Conservation (phyloP, 352 stramenopile species). For the Phytopythium montanum region DNA sequence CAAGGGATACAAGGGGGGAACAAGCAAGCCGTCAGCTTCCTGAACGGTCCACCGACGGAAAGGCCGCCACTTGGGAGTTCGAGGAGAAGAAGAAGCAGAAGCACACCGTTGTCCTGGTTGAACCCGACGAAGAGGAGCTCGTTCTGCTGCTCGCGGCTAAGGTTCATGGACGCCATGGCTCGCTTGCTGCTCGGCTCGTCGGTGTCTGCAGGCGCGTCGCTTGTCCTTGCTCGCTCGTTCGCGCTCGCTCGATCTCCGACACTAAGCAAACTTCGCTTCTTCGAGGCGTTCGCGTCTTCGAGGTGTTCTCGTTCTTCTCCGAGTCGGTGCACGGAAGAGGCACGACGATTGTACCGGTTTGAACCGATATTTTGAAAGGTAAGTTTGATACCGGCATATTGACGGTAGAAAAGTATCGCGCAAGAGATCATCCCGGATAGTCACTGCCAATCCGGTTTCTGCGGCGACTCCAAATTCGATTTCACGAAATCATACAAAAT, state of each 20-base stretch:
- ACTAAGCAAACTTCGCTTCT: too few relatives aligned
- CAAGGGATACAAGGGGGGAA: not conserved
- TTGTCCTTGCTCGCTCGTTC: not conserved
- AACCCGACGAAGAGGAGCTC: conserved; percentile 95
- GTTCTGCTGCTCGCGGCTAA: conserved; percentile 87
- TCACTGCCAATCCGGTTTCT: too few relatives aligned
- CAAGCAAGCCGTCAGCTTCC: not conserved
- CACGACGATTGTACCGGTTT: too few relatives aligned
- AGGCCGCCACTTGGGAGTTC: not conserved
- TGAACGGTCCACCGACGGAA: not conserved
- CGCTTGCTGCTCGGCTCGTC: too few relatives aligned
- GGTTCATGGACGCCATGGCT: conserved; percentile 73
- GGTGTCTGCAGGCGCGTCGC: too few relatives aligned
- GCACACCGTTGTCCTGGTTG: conserved; percentile 92
- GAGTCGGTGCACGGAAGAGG: not conserved
- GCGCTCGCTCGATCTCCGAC: not conserved
- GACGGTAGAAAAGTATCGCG: too few relatives aligned
- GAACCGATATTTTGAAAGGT: too few relatives aligned
- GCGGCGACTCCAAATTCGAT: too few relatives aligned
- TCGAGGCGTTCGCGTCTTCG: not conserved
- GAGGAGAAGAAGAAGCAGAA: not conserved
- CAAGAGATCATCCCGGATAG: too few relatives aligned
- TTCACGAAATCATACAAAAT: too few relatives aligned
- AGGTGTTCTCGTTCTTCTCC: not conserved
- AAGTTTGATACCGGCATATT: too few relatives aligned